A percentile compares a stretch with the other conserved stretches of the same genome.
phyloP scores from a whole-genome alignment of 2,329 filamentous ascomycete genomes.

The Fusarium sp. region DNA sequence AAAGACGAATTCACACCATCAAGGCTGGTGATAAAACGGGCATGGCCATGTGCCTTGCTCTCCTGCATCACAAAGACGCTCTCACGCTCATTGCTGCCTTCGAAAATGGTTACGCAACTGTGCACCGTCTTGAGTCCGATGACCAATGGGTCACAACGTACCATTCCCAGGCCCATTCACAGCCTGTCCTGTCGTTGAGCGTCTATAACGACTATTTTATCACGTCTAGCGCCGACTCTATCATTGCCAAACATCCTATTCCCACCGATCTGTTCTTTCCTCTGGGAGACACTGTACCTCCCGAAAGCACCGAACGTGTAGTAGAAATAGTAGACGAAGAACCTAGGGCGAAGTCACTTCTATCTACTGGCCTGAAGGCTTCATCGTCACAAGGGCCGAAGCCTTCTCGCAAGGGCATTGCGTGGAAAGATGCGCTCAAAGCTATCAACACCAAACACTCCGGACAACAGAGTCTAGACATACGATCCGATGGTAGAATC shows the following conservation, averaged over 20 bases:
- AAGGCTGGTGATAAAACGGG: constrained; percentile 63
- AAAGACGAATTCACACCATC: constrained; percentile 70
- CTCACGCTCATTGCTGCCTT: constrained; percentile 79
- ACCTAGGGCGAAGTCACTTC: constrained; percentile 25
- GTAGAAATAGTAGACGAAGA: constrained; percentile 38
- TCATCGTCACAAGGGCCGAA: background rate
- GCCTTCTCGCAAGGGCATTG: constrained; percentile 33
- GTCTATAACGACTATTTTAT: constrained; percentile 68
- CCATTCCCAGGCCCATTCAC: constrained; percentile 72
- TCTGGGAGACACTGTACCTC: background rate
- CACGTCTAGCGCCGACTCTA: constrained; percentile 83
- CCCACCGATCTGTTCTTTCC: constrained; percentile 45
- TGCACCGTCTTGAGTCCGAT: constrained; percentile 61
- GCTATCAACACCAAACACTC: constrained; percentile 81
- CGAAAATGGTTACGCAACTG: constrained; percentile 80
- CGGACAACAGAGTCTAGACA: constrained; percentile 81
- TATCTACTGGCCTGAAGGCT: constrained; percentile 37
- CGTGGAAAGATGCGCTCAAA: constrained; percentile 63
- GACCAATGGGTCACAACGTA: constrained; percentile 65
- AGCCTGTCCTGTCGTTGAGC: constrained; percentile 82
- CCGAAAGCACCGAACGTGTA: constrained; percentile 28
- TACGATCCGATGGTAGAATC: constrained; percentile 82
- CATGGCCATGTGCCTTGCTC: constrained; percentile 86
- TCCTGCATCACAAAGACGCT: constrained; percentile 60
- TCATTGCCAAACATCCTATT: constrained; percentile 79